Evolutionary conservation across 2,329 filamentous ascomycete species (phyloP).

Genomic region (Lachnum nothofagi): DNA sequence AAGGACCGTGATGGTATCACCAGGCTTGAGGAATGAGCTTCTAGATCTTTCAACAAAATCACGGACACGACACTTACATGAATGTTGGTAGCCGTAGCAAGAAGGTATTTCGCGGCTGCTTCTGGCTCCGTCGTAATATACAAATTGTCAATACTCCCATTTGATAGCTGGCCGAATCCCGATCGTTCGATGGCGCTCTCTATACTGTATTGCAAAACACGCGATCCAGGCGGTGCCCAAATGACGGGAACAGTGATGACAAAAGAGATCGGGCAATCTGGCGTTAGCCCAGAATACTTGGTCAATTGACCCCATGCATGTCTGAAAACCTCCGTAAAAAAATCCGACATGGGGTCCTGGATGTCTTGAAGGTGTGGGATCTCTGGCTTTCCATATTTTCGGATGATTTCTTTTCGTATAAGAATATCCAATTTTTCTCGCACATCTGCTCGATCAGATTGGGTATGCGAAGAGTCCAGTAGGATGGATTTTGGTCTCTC

Average conservation of each 20-base stretch:
- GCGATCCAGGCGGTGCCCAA: slow-evolving; percentile 8
- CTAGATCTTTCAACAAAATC: neutral
- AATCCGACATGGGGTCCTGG: slow-evolving; percentile 18
- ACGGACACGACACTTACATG: slow-evolving; percentile 3
- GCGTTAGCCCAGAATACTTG: slow-evolving; percentile 1
- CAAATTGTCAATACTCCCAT: slow-evolving; percentile 23
- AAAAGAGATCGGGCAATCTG: slow-evolving; percentile 10
- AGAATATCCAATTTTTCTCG: slow-evolving; percentile 1
- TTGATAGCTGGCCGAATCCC: slow-evolving; percentile 7
- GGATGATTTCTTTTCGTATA: slow-evolving; percentile 9
- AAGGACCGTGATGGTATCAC: slow-evolving; percentile 24
- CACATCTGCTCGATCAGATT: slow-evolving; percentile 8
- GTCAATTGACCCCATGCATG: slow-evolving; percentile 15
- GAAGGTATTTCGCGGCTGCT: slow-evolving; percentile 28
- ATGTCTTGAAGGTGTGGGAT: slow-evolving; percentile 7
- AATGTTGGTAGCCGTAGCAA: slow-evolving; percentile 17
- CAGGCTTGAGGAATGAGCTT: slow-evolving; percentile 8
- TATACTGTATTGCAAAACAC: slow-evolving; percentile 11
- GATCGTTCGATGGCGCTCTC: slow-evolving; percentile 7
- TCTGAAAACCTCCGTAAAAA: slow-evolving; percentile 10
- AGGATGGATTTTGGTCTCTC: slow-evolving; percentile 16
- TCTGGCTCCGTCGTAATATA: slow-evolving; percentile 32
- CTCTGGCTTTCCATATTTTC: slow-evolving; percentile 8
- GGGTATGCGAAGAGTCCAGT: slow-evolving; percentile 9
- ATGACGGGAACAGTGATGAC: slow-evolving; percentile 15